A percentile compares a stretch with the other conserved stretches of the same genome.
Evolutionary conservation across 331 rosid genomes (phyloP).

Genomic region (Dryas integrifolia): DNA sequence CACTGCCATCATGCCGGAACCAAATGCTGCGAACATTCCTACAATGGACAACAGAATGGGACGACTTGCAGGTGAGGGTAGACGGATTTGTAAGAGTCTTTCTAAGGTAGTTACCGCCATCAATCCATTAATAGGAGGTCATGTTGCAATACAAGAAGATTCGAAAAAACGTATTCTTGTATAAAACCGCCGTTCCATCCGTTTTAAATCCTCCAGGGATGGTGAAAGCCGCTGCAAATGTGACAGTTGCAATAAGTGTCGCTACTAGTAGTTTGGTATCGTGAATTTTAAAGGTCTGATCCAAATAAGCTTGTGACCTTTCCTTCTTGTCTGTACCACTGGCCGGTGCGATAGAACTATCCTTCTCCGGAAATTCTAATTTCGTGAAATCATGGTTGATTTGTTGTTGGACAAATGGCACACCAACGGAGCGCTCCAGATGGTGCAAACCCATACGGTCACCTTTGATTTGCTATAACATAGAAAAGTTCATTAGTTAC

Average conservation of each 20-base stretch:
- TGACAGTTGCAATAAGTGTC: constrained; percentile 1
- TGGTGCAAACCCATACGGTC: neutral
- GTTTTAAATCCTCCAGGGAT: constrained; percentile 4
- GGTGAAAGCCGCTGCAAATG: constrained; percentile 5
- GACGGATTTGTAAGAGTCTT: neutral
- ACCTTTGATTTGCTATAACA: no score
- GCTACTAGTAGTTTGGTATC: constrained; percentile 7
- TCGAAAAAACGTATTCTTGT: neutral
- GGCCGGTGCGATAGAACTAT: no score
- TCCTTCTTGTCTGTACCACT: no score
- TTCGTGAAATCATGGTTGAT: neutral
- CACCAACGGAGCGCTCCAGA: constrained; percentile 7
- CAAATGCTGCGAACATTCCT: no score
- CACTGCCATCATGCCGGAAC: no score
- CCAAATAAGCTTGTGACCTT: neutral
- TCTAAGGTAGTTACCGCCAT: neutral
- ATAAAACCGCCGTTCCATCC: neutral
- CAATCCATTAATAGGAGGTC: neutral
- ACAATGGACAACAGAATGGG: neutral
- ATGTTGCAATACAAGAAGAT: neutral
- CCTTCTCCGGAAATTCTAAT: neutral
- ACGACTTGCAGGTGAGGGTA: neutral
- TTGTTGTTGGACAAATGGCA: constrained; percentile 17
- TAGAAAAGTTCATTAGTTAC: no score
- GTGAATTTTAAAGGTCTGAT: neutral